phyloP scores from a whole-genome alignment of 2,329 filamentous ascomycete genomes.

The Apiospora sp. region DNA sequence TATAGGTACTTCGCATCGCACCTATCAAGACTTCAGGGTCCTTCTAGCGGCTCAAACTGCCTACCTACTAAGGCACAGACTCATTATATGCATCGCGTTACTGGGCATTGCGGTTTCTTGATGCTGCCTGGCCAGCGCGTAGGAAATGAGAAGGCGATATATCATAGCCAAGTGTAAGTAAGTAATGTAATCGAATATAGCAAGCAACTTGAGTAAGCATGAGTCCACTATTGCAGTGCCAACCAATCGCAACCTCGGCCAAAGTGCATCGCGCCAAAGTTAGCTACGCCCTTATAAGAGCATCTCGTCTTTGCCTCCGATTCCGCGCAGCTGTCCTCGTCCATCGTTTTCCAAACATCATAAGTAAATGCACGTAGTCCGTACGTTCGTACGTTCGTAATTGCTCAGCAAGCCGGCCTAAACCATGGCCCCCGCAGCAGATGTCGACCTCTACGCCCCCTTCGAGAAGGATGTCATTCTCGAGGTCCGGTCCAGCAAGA shows the following conservation, averaged over 20 bases:
- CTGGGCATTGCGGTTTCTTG: neutral
- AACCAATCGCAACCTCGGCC: neutral
- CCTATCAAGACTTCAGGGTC: neutral
- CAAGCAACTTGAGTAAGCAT: neutral
- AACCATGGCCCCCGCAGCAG: constrained; percentile 36
- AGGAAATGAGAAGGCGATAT: neutral
- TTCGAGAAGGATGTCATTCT: constrained; percentile 58
- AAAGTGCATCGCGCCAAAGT: neutral
- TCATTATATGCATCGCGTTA: neutral
- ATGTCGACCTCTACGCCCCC: constrained; percentile 50
- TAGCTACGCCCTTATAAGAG: neutral
- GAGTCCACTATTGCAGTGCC: neutral
- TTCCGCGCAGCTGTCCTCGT: neutral
- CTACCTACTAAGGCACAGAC: too few relatives aligned
- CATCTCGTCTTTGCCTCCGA: neutral
- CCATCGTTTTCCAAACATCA: neutral
- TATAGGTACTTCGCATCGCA: neutral
- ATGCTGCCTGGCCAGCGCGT: neutral
- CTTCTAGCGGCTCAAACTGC: neutral
- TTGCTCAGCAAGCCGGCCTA: neutral
- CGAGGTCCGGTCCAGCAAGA: constrained; percentile 64
- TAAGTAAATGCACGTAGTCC: neutral
- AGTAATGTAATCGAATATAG: neutral
- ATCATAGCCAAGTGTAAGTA: neutral
- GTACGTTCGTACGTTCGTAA: neutral